Evolutionary conservation across 2,329 filamentous ascomycete species (phyloP), one percentile per base, ranked within the genome.

Genomic region (Cladosporium sp.): DNA sequence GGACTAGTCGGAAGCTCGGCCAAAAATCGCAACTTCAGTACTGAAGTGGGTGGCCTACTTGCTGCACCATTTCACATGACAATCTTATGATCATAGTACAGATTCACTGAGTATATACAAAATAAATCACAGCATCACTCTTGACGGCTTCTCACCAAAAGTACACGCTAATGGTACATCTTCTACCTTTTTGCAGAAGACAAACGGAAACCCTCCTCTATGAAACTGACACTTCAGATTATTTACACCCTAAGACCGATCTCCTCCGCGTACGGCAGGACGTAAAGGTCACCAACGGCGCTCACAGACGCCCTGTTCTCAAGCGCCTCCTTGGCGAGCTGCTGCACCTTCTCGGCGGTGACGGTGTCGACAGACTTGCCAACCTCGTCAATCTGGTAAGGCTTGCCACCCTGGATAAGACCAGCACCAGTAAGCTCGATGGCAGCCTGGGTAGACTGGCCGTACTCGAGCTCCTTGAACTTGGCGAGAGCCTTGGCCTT

Each of bases 401-500:
- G 84, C 85, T 93, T 91, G 80, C 89, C 89, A 71, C 88, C 89
- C 76, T 91, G 89, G 73, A 97, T 85, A 67, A 97, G 86, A 70
- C 91, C 91, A 74, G 91, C 88, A 69, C 95, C 95, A 70, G 93
- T 93, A 68, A 91, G 85, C 75, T 96, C 88, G 67, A 98, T 83
- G 72, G 91, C 92, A 65, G 89, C 85, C 72, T 89, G 86, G 69
- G 91, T 87, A 74, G 89, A 88, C 82, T 97, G 91, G 71, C 89
- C 91, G 70, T 88, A 86, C 76, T 96, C 91, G 63, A 98, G 85
- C 70, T 92, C 90, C 78, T 91, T 89, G 82, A 97, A 99, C 82
- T 97, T 98, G 76, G 95, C 95, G 75, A 91, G 89, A 67, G 94
- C 92, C 77, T 93, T 87, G 60, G 95, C 95, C 86, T 97, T 98